Percentiles rank a stretch among this genome's conserved stretches.
Evolutionary conservation across 1,284 basidiomycete genomes (phyloP).

Genomic region (Trichosporon sp.): DNA sequence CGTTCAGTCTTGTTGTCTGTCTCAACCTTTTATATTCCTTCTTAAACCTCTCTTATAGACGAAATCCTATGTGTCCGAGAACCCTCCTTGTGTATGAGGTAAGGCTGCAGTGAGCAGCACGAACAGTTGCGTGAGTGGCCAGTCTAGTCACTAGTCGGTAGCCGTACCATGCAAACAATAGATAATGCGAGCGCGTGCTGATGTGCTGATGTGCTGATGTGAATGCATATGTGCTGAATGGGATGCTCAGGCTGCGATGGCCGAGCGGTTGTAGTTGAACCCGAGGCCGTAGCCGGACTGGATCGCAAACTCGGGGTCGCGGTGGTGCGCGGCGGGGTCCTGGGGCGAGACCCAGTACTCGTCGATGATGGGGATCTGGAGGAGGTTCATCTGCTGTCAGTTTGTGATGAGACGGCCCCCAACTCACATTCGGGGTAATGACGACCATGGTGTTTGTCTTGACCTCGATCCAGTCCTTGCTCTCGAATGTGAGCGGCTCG

Average conservation of each 20-base stretch:
- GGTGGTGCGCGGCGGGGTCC: constrained; percentile 38
- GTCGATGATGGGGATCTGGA: constrained; percentile 90
- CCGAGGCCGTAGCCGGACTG: constrained; percentile 42
- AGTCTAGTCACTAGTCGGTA: not conserved
- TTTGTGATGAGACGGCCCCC: not conserved
- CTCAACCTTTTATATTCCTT: not conserved
- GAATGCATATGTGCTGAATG: not conserved
- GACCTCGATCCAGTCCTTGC: constrained; percentile 72
- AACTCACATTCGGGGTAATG: constrained; percentile 73
- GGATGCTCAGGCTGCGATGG: not conserved
- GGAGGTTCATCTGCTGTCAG: constrained; percentile 64
- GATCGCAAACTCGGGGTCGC: constrained; percentile 48
- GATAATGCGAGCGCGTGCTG: not conserved
- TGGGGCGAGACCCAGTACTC: constrained; percentile 67
- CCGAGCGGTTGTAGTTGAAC: constrained; percentile 16
- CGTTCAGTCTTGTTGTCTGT: constrained; percentile 1
- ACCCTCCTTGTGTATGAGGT: not conserved
- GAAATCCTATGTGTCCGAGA: not conserved
- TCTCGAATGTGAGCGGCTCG: constrained; percentile 87
- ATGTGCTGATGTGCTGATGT: not conserved
- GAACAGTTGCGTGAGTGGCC: not conserved
- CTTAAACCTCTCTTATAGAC: not conserved
- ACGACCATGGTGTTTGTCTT: constrained; percentile 89
- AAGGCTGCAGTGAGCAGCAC: not conserved
- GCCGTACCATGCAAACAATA: not conserved